These are phyloP conservation scores for Brasilioporus rufonigricans DNA, from an alignment of 768 basidiomycete species.

Conservation along the genomic window DNA sequence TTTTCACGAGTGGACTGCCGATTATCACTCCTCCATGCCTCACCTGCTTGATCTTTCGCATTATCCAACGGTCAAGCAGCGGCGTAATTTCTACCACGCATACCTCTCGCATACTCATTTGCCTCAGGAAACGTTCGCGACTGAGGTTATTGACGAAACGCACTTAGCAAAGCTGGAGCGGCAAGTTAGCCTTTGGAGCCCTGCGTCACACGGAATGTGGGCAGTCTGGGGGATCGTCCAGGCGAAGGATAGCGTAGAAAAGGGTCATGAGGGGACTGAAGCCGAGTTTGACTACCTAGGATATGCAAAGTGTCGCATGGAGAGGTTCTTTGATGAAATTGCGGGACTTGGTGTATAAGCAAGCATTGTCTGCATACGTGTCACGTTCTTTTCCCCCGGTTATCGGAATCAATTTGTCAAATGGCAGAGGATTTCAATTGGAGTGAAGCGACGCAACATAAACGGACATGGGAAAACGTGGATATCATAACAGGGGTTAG, in stretches of 20 bases:
- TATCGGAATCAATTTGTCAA: too few species aligned
- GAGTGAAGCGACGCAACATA: conserved; percentile 39
- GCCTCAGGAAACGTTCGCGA: conserved; percentile 18
- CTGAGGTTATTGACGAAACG: conserved; percentile 34
- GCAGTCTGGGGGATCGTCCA: conserved; percentile 94
- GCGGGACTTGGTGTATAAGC: conserved; percentile 39
- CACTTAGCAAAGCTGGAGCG: conserved; percentile 62
- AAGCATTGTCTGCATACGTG: not conserved
- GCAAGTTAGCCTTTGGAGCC: conserved; percentile 86
- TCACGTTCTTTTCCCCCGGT: too few species aligned
- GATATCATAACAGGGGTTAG: conserved; percentile 37
- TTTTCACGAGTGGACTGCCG: conserved; percentile 95
- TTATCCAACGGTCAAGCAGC: conserved; percentile 74
- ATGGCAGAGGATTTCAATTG: conserved; percentile 38
- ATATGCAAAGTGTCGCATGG: conserved; percentile 72
- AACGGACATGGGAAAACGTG: conserved; percentile 40
- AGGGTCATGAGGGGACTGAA: conserved; percentile 40
- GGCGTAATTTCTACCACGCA: conserved; percentile 79
- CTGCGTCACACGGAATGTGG: conserved; percentile 91
- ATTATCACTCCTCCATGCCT: conserved; percentile 75
- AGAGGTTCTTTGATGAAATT: conserved; percentile 58
- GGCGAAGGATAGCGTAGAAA: conserved; percentile 71
- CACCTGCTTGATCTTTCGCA: conserved; percentile 58
- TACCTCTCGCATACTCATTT: conserved; percentile 63
- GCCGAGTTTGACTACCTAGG: conserved; percentile 89